phyloP scores from a whole-genome alignment of 441 rosid species.

The Lepidium campestre region DNA sequence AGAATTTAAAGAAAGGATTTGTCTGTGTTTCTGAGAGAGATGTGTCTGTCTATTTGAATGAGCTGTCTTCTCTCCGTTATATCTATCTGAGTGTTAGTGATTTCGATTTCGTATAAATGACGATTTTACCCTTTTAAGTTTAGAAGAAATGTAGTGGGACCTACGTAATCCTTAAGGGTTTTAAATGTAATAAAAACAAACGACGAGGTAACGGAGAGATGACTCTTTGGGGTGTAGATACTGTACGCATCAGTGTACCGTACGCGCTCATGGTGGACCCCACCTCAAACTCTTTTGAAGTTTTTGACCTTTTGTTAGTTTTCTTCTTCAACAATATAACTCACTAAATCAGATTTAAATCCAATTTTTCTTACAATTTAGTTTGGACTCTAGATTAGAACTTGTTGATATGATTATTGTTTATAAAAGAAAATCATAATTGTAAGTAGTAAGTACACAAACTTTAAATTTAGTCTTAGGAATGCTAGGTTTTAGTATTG shows the following conservation, averaged over 20 bases:
- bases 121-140: neutral
- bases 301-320: neutral
- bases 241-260: neutral
- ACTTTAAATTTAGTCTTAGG: neutral
- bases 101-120: neutral
- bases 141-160: neutral
- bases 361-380: neutral
- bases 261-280: neutral
- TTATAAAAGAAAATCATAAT: too few relatives aligned
- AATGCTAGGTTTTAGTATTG: neutral
- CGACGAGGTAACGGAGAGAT: slow-evolving; percentile 13
- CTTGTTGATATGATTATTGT: too few relatives aligned
- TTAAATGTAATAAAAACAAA: slow-evolving; percentile 7
- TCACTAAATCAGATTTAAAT: neutral
- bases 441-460: neutral
- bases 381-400: too few relatives aligned
- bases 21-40: neutral
- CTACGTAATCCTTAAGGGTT: neutral
- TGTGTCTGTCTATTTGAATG: slow-evolving; percentile 18
- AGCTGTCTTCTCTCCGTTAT: slow-evolving; percentile 35
- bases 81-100: slow-evolving; percentile 12
- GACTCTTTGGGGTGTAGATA: neutral
- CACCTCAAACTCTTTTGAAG: neutral
- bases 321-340: neutral
- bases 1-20: neutral